Conservation (phyloP, 805 yeast species). For the Wickerhamomyces queroliae region DNA sequence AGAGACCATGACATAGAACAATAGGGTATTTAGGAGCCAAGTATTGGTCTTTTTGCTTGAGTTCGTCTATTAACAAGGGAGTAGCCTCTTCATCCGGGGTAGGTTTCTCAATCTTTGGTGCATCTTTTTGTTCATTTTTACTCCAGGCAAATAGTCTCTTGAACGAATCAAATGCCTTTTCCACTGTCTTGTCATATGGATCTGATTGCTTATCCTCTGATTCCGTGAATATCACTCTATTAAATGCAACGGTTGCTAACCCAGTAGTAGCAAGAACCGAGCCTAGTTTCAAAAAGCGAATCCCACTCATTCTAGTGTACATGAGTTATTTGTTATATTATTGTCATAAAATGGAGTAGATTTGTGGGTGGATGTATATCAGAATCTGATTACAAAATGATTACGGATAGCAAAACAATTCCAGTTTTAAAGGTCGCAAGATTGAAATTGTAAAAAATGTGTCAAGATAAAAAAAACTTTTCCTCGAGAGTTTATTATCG, state of each 20-base stretch:
- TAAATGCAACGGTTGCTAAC: slow-evolving; percentile 3
- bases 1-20: slow-evolving; percentile 80
- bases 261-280: slow-evolving; percentile 8
- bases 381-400: too few relatives aligned
- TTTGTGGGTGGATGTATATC: too few relatives aligned
- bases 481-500: not conserved
- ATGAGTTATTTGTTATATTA: not conserved
- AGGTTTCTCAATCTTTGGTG: slow-evolving; percentile 2
- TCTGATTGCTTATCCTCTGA: slow-evolving; percentile 8
- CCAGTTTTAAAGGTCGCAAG: not conserved
- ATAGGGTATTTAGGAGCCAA: slow-evolving; percentile 65
- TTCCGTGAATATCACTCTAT: slow-evolving; percentile 5
- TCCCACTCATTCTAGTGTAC: not conserved
- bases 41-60: slow-evolving; percentile 32
- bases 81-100: slow-evolving; percentile 4
- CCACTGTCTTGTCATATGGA: slow-evolving; percentile 7
- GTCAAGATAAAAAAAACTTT: not conserved
- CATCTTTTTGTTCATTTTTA: not conserved
- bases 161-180: slow-evolving; percentile 4
- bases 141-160: slow-evolving; percentile 9
- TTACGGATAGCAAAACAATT: not conserved
- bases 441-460: not conserved
- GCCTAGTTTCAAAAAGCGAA: slow-evolving; percentile 3
- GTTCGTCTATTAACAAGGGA: slow-evolving; percentile 9
- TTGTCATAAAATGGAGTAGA: too few relatives aligned